Percentiles rank a stretch among this genome's conserved stretches.
These are phyloP conservation scores for Thalassiosira oceanica DNA, from an alignment of 352 stramenopile species.

Conservation along the genomic window DNA sequence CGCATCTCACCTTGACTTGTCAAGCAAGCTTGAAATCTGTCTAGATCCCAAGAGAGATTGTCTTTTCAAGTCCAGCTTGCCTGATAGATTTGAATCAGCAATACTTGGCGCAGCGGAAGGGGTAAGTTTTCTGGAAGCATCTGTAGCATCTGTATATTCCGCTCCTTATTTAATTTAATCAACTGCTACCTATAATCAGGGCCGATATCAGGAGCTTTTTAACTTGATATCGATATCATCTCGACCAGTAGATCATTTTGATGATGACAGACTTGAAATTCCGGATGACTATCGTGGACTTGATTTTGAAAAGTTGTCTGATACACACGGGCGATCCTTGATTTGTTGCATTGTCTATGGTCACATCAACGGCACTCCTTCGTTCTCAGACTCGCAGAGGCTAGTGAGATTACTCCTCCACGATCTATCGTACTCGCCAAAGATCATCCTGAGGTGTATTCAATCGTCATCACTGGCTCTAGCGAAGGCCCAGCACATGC, in stretches of 20 bases:
- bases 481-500: no score
- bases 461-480: no score
- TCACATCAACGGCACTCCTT: background rate
- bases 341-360: no score
- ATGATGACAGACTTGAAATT: background rate
- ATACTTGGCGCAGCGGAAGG: constrained; percentile 17
- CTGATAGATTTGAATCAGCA: constrained; percentile 5
- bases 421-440: no score
- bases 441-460: no score
- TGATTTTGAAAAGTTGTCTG: no score
- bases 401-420: no score
- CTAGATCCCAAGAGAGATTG: background rate
- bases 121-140: no score
- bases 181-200: no score
- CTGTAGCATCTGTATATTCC: no score
- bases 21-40: constrained; percentile 9
- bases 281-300: background rate
- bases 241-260: background rate
- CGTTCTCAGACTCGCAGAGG: background rate
- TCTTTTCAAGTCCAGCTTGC: background rate
- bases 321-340: no score
- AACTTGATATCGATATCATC: background rate
- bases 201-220: constrained; percentile 8
- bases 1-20: constrained; percentile 11
- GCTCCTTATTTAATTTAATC: no score